Evolutionary conservation across 75 land plant genomes (phyloP).

Genomic region (Selaginella tamariscina): DNA sequence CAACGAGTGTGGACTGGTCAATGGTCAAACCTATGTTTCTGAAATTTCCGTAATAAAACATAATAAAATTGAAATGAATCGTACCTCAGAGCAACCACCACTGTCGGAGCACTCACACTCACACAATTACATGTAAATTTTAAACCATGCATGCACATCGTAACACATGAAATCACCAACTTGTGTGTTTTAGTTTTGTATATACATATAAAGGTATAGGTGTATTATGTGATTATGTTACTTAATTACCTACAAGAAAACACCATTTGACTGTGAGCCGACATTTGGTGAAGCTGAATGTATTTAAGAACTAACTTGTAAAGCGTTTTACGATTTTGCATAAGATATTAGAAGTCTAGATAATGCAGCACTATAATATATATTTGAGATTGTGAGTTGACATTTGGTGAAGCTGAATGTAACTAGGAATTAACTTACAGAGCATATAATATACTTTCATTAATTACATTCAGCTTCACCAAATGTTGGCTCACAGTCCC

Average conservation of each 20-base stretch:
- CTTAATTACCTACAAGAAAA: constrained; percentile 64
- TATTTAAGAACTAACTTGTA: too few relatives aligned
- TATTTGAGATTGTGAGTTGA: too few relatives aligned
- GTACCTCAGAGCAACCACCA: background rate
- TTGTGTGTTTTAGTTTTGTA: background rate
- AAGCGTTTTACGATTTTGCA: too few relatives aligned
- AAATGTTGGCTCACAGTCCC: too few relatives aligned
- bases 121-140: background rate
- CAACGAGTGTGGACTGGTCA: constrained; percentile 61
- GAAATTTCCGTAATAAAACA: constrained; percentile 22
- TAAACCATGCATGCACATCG: background rate
- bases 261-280: constrained; percentile 99
- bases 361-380: too few relatives aligned
- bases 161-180: background rate
- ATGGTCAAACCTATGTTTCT: constrained; percentile 79
- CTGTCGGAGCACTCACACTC: background rate
- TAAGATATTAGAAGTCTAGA: too few relatives aligned
- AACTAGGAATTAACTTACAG: too few relatives aligned
- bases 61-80: too few relatives aligned
- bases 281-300: too few relatives aligned
- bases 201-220: background rate
- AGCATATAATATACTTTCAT: too few relatives aligned
- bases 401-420: too few relatives aligned
- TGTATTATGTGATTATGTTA: background rate
- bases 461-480: too few relatives aligned